These are phyloP conservation scores for Candolleomyces eurysporus DNA, from an alignment of 768 basidiomycete genomes.

Conservation along the genomic window DNA sequence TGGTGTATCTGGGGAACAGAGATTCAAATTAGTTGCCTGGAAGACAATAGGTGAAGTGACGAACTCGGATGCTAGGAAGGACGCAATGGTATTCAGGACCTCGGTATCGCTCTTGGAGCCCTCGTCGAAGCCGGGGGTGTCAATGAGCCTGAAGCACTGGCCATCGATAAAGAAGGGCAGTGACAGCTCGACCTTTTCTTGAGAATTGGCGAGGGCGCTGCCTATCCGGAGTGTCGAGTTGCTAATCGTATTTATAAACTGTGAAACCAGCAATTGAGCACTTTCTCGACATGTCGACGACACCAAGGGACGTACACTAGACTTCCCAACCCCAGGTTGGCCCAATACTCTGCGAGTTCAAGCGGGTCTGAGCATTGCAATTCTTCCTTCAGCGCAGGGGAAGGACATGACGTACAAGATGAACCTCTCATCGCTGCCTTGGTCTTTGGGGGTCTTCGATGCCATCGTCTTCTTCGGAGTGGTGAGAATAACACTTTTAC, in stretches of 20 bases:
- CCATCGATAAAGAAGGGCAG: slow-evolving; percentile 10
- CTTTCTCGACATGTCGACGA: not conserved
- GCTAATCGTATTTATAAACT: slow-evolving; percentile 12
- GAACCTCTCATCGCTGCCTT: not conserved
- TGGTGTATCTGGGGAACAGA: slow-evolving; percentile 6
- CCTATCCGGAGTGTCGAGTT: slow-evolving; percentile 10
- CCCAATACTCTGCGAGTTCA: slow-evolving; percentile 4
- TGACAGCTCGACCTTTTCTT: slow-evolving; percentile 8
- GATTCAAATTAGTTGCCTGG: not conserved
- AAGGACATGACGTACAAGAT: not conserved
- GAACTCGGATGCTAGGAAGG: slow-evolving; percentile 11
- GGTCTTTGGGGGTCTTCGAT: not conserved
- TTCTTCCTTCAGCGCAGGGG: not conserved
- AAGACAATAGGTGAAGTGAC: not conserved
- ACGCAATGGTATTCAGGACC: slow-evolving; percentile 10
- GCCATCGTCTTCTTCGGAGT: not conserved
- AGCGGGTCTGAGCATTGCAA: not conserved
- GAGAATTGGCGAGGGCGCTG: not conserved
- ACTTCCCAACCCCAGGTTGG: slow-evolving; percentile 8
- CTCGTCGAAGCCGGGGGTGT: slow-evolving; percentile 15
- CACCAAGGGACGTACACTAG: not conserved
- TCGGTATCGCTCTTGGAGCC: slow-evolving; percentile 11
- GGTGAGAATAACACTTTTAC: not conserved
- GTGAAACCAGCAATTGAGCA: not conserved
- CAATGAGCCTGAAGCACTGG: slow-evolving; percentile 9